Base-by-base conservation (phyloP, 768 basidiomycete genomes). In the Hydnomerulius pinastri region DNA sequence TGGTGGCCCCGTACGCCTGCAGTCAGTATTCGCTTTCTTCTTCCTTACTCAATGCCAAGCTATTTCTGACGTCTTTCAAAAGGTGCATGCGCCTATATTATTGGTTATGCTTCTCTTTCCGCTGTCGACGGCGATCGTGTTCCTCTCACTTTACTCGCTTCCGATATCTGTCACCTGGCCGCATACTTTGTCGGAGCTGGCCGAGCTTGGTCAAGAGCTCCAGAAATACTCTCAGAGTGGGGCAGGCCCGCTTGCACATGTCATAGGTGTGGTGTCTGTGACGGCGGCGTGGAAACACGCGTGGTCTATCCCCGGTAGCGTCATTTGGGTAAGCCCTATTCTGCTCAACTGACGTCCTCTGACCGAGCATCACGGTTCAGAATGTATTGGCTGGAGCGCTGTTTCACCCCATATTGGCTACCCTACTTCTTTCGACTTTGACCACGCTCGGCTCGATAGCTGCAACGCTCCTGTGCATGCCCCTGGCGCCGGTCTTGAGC, bases 241-340 rank as follows among this genome's bases (percentile, higher is more conserved):
- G 10, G 58, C 73, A 25, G 73, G 70, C 3, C 80, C 86, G 17
- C 73, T 83, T 46, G 77, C 79, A 7, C 95, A 96, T 70, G 90
- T 96, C 46, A 67, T 95, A 36, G 83, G 78, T 21, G 92, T 94
- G 43, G 77, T 98, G 60, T 84, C 87, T 32, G 77, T 94, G 12
- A 86, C 88, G 15, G 90, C 91, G 4, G 73, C 92, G 24, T 98
- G 93, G 92, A 97, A 94, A 71, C 95, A 98, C 67, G 92, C 94
- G 4, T 98, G 94, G 95, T 94, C 91, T 52, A 82, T 98, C 50
- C 95, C 95, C 8, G 95, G 95, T 6, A 93, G 91, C 57, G 92
- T 96, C 41, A 78, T 96, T 42, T 86, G 94, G 87, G 90, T 90
- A 55, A 49, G 85, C 75, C 53, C 37, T 21, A 8, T 43, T 18